A percentile compares a stretch with the other conserved stretches of the same genome.
phyloP scores from a whole-genome alignment of 2,329 filamentous ascomycete genomes.

The Lachnellula cervina region DNA sequence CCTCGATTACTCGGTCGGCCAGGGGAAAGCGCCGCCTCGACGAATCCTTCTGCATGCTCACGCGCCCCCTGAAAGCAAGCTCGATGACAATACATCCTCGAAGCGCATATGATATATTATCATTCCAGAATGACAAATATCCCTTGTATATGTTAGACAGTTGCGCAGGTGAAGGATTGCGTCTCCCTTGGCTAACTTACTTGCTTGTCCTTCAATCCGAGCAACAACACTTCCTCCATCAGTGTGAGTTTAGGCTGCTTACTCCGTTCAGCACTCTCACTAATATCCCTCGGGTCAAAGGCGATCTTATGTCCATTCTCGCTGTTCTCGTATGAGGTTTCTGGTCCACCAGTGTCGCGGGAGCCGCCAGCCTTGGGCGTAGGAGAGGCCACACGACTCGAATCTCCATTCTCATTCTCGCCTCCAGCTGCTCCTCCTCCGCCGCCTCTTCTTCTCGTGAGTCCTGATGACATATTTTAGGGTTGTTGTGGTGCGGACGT shows the following conservation, averaged over 20 bases:
- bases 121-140: constrained; percentile 99
- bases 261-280: constrained; percentile 89
- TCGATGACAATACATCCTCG: constrained; percentile 98
- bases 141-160: constrained; percentile 52
- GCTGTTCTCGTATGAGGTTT: constrained; percentile 84
- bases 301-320: constrained; percentile 99
- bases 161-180: constrained; percentile 4
- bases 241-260: constrained; percentile 98
- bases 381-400: constrained; percentile 62
- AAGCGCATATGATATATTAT: constrained; percentile 98
- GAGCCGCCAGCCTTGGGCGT: constrained; percentile 57
- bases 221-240: constrained; percentile 95
- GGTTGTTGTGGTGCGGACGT: constrained; percentile 15
- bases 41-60: constrained; percentile 98
- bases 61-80: constrained; percentile 87
- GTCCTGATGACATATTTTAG: constrained; percentile 44
- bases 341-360: constrained; percentile 52
- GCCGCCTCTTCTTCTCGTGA: constrained; percentile 63
- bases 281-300: constrained; percentile 94
- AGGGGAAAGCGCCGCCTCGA: constrained; percentile 87
- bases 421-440: constrained; percentile 59
- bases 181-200: constrained; percentile 44
- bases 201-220: constrained; percentile 98
- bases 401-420: constrained; percentile 58
- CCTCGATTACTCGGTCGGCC: constrained; percentile 90